Conservation (phyloP, 192 early-diverging fungal species). For the Podila minutissima region DNA sequence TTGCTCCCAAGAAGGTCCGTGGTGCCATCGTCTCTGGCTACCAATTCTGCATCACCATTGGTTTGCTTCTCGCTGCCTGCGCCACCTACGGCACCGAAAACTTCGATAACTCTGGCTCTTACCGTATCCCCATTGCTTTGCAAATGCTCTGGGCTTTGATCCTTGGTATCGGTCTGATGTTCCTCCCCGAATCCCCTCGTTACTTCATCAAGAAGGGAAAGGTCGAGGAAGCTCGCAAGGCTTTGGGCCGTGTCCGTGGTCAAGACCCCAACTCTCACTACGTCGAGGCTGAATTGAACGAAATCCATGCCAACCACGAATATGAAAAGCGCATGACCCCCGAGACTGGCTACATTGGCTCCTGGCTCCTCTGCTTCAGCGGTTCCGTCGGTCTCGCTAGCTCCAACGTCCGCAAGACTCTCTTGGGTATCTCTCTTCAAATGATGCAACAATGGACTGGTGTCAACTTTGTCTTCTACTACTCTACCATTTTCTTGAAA, state of each 20-base stretch:
- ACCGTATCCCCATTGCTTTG: slow-evolving; percentile 83
- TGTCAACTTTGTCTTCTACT: slow-evolving; percentile 82
- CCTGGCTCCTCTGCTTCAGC: slow-evolving; percentile 49
- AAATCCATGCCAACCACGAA: slow-evolving; percentile 61
- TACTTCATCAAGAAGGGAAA: slow-evolving; percentile 78
- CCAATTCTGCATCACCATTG: slow-evolving; percentile 94
- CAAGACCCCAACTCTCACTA: slow-evolving; percentile 61
- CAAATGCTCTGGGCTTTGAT: slow-evolving; percentile 83
- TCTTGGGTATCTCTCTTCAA: slow-evolving; percentile 45
- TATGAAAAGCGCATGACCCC: slow-evolving; percentile 50
- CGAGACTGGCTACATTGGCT: slow-evolving; percentile 47
- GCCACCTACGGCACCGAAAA: slow-evolving; percentile 61
- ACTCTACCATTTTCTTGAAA: slow-evolving; percentile 71
- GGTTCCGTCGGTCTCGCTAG: slow-evolving; percentile 42
- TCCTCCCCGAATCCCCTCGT: slow-evolving; percentile 88
- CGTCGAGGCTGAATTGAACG: slow-evolving; percentile 70
- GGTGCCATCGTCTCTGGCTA: slow-evolving; percentile 86
- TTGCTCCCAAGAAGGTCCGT: slow-evolving; percentile 84
- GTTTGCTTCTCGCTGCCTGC: slow-evolving; percentile 61
- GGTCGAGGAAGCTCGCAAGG: slow-evolving; percentile 72
- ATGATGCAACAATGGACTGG: slow-evolving; percentile 76
- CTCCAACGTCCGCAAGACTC: slow-evolving; percentile 39
- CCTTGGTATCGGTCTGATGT: slow-evolving; percentile 69
- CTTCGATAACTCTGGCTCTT: slow-evolving; percentile 59
- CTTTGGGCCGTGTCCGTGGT: slow-evolving; percentile 76